Conservation (phyloP, 1,284 basidiomycete species). For the Macrocystidia cucumis region DNA sequence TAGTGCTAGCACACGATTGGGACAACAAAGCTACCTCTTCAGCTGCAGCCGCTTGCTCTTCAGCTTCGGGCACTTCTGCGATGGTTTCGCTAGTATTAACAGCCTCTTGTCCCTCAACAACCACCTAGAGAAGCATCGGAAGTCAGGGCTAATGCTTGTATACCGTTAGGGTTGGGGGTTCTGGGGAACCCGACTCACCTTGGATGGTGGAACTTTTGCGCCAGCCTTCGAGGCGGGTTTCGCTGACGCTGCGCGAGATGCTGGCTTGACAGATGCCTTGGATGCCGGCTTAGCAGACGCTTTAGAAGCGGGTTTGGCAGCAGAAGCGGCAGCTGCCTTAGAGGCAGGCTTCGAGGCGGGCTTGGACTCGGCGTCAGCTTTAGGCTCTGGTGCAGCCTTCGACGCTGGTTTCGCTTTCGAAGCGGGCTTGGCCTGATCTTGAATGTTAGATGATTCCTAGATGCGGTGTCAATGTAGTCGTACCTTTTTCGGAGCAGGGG, state of each 20-base stretch:
- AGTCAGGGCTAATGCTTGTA: too few relatives aligned
- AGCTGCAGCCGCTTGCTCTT: too few relatives aligned
- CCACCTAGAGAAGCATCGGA: too few relatives aligned
- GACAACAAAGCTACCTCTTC: too few relatives aligned
- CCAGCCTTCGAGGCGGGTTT: slow-evolving; percentile 33
- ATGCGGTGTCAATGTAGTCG: slow-evolving; percentile 10
- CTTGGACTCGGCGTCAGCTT: too few relatives aligned
- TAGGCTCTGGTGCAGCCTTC: slow-evolving; percentile 23
- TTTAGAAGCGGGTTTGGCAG: slow-evolving; percentile 17
- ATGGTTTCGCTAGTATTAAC: slow-evolving; percentile 34
- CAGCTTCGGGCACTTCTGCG: slow-evolving; percentile 44
- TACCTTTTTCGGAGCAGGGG: slow-evolving; percentile 49
- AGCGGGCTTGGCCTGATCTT: slow-evolving; percentile 21
- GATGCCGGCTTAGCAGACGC: slow-evolving; percentile 17
- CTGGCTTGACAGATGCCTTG: slow-evolving; percentile 24
- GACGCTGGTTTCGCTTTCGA: slow-evolving; percentile 30
- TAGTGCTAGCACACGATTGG: too few relatives aligned
- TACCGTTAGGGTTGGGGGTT: too few relatives aligned
- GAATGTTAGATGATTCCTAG: slow-evolving; percentile 3
- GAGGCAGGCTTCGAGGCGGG: too few relatives aligned
- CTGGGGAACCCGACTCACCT: too few relatives aligned
- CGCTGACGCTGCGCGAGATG: slow-evolving; percentile 14
- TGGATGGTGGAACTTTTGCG: too few relatives aligned
- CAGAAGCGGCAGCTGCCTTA: too few relatives aligned
- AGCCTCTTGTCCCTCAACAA: slow-evolving; percentile 32